A percentile compares a stretch with the other conserved stretches of the same genome.
Conservation (phyloP, 306 rosid species). For the Quillaja saponaria region DNA sequence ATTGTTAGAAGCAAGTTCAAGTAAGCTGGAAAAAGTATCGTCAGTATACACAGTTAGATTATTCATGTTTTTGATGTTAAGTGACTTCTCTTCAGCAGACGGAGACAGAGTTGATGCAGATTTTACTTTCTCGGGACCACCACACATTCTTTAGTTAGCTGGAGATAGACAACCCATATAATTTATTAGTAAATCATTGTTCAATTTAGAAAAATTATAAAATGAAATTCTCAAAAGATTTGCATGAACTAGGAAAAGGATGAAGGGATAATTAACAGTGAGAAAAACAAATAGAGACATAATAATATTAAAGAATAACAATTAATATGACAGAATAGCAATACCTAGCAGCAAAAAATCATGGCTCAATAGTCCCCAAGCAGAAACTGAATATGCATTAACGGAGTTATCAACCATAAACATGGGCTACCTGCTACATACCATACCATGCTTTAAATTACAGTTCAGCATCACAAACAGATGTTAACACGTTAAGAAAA, state of each 20-base stretch:
- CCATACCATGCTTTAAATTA: neutral
- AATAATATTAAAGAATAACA: neutral
- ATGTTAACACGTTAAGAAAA: no score
- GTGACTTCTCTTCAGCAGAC: conserved; percentile 41
- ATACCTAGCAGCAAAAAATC: neutral
- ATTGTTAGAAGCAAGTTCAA: conserved; percentile 82
- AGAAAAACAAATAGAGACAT: no score
- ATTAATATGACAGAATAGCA: neutral
- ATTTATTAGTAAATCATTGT: neutral
- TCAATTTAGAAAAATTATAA: neutral
- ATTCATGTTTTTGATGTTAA: conserved; percentile 58
- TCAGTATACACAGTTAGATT: conserved; percentile 50
- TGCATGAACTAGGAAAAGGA: neutral
- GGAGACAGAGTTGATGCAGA: conserved; percentile 39
- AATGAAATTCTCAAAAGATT: neutral
- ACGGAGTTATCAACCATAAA: neutral
- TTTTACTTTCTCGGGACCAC: conserved; percentile 66
- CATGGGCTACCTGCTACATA: no score
- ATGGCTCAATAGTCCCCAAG: neutral
- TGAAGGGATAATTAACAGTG: neutral
- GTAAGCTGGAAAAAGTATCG: conserved; percentile 62
- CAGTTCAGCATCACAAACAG: neutral
- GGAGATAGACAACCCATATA: conserved; percentile 22
- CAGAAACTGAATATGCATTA: neutral
- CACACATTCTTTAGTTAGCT: conserved; percentile 64